Conservation (phyloP, 208 protist genomes). For the Trypanosoma brucei region DNA sequence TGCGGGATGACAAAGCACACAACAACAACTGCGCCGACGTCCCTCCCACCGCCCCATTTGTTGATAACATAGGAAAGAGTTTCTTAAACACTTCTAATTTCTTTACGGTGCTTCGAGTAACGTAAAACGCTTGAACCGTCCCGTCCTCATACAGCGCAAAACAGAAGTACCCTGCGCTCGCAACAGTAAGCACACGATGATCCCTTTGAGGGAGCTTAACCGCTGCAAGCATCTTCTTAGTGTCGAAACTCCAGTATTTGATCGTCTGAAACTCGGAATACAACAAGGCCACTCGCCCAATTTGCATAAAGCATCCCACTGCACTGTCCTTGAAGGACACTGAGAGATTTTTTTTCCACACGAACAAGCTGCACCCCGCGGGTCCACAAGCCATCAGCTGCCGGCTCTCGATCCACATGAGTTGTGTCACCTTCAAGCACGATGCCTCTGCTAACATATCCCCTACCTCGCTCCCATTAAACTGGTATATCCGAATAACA, state of each 20-base stretch:
- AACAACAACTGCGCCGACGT: conserved; percentile 9
- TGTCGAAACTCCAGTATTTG: conserved; percentile 57
- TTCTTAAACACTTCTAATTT: conserved; percentile 41
- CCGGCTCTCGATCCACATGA: conserved; percentile 48
- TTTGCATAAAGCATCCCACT: conserved; percentile 24
- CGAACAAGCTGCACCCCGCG: conserved; percentile 25
- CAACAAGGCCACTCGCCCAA: conserved; percentile 32
- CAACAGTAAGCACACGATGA: conserved; percentile 5
- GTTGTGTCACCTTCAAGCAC: conserved; percentile 18
- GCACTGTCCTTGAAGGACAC: conserved; percentile 30
- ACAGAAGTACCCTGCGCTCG: conserved; percentile 51
- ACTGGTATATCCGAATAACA: conserved; percentile 33
- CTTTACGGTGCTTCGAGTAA: conserved; percentile 29
- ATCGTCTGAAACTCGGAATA: conserved; percentile 18
- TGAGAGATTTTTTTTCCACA: conserved; percentile 31
- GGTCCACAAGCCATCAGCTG: conserved; percentile 29
- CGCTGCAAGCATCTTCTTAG: conserved; percentile 31
- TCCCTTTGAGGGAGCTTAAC: conserved; percentile 7
- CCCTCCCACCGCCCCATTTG: background rate
- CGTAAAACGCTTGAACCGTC: conserved; percentile 56
- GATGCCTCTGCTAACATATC: conserved; percentile 51
- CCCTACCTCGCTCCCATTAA: conserved; percentile 34
- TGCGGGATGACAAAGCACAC: conserved; percentile 29
- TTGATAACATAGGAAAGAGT: conserved; percentile 26
- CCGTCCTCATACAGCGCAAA: conserved; percentile 65